A percentile compares a stretch with the other conserved stretches of the same genome.
Conservation (phyloP, 306 rosid species). For the Lablab purpureus region DNA sequence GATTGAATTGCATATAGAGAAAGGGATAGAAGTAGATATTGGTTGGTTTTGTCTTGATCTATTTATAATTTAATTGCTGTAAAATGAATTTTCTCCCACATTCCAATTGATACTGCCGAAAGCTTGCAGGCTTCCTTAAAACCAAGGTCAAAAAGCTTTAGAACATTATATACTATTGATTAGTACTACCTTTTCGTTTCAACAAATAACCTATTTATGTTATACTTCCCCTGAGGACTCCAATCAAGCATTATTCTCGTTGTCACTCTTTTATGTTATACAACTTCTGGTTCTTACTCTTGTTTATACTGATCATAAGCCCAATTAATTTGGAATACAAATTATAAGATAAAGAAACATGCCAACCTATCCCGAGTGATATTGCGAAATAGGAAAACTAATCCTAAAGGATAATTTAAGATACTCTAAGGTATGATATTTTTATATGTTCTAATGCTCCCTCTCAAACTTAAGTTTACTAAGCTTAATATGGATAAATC, state of each 20-base stretch:
- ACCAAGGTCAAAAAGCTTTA: background rate
- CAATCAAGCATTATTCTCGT: background rate
- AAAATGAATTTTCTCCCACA: background rate
- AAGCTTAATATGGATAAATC: background rate
- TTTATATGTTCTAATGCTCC: background rate
- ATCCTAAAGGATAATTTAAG: background rate
- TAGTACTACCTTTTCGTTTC: background rate
- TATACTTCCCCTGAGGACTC: background rate
- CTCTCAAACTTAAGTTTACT: background rate
- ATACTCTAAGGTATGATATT: background rate
- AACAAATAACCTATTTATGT: background rate
- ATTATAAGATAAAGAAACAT: background rate
- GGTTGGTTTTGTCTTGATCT: background rate
- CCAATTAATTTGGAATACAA: background rate
- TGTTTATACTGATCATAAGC: background rate
- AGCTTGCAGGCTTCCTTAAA: background rate
- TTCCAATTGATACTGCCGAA: background rate
- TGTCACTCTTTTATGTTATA: background rate
- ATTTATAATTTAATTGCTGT: background rate
- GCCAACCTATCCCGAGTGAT: background rate
- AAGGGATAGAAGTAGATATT: background rate
- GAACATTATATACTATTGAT: background rate
- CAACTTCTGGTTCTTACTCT: background rate
- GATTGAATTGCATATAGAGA: background rate
- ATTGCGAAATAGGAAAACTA: background rate